Conservation (phyloP, 164 flowering plant species). For the Liriodendron chinense region DNA sequence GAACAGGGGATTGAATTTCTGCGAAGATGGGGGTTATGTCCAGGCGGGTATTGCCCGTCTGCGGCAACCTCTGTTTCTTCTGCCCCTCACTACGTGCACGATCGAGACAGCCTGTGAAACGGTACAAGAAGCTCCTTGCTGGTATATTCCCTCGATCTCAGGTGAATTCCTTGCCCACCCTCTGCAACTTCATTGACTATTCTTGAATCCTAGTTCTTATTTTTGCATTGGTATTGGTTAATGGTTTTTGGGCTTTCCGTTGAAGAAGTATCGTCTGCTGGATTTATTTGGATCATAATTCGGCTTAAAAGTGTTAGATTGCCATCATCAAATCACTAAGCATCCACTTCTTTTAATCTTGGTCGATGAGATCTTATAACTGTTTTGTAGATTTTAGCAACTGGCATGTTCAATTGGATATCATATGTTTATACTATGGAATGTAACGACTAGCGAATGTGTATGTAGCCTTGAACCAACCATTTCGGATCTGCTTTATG, state of each 20-base stretch:
- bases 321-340: not conserved
- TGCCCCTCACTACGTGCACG: constrained; percentile 82
- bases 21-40: constrained; percentile 71
- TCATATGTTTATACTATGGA: not conserved
- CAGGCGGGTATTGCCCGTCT: constrained; percentile 73
- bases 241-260: not conserved
- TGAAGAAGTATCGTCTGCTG: not conserved
- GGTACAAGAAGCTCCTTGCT: constrained; percentile 90
- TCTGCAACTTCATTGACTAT: not conserved
- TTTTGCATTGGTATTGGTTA: not conserved
- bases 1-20: not conserved
- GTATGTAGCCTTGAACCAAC: not conserved
- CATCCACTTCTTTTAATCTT: not conserved
- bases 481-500: not conserved
- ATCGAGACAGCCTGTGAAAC: constrained; percentile 95
- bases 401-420: not conserved
- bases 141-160: constrained; percentile 67
- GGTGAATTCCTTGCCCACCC: not conserved
- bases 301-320: not conserved
- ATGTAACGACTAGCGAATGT: not conserved
- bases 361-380: not conserved
- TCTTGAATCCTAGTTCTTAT: not conserved
- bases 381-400: not conserved
- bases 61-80: constrained; percentile 78
- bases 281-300: too few species aligned